Base-by-base conservation (phyloP, 2,329 filamentous ascomycete species). In the Stagonosporopsis chrysanthemi region DNA sequence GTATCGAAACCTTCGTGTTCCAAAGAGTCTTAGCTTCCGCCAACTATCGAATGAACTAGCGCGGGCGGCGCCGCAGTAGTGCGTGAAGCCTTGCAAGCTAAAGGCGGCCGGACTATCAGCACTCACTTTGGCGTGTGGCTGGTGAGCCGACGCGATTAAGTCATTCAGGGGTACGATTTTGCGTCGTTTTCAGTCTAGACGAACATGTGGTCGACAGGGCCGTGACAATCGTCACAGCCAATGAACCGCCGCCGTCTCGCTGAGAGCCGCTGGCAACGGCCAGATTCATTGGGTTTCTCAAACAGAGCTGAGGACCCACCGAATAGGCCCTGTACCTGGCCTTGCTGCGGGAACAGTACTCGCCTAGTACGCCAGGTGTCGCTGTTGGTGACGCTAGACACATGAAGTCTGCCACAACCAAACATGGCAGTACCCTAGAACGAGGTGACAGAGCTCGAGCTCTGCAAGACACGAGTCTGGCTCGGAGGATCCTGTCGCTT, bases 41-140 rank as follows among this genome's bases (percentile, higher is more conserved):
- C 5, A 14, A 56, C 48, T 57, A 57, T 57, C 54, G 48, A 57
- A 19, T 40, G 6, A 14, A 39, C 48, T 57, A 57, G 39, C 19
- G 19, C 54, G 48, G 54, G 54, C 54, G 54, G 54, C 54, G 54
- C 54, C 54, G 54, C 49, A 52, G 54, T 57, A 57, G 54, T 33
- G 54, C 19, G 49, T 17, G 8, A 19, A 49, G 49, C 43, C 54
- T 47, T 49, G 48, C 49, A 8, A 9, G 15, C 6, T 48, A 50
- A 58, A 50, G 54, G 41, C 56, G 42, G 56, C 50, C 39, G 44
- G 43, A 47, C 47, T 43, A 22, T 43, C 24, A 40, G 24, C 17
- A 24, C 19, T 6, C 17, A 24, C 19, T 6, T 33, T 54, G 42
- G 45, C 35, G 38, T 58, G 55, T 58, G 55, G 55, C 55, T 58